phyloP scores from a whole-genome alignment of 768 basidiomycete genomes.

The Trichaptum fuscoviolaceum region DNA sequence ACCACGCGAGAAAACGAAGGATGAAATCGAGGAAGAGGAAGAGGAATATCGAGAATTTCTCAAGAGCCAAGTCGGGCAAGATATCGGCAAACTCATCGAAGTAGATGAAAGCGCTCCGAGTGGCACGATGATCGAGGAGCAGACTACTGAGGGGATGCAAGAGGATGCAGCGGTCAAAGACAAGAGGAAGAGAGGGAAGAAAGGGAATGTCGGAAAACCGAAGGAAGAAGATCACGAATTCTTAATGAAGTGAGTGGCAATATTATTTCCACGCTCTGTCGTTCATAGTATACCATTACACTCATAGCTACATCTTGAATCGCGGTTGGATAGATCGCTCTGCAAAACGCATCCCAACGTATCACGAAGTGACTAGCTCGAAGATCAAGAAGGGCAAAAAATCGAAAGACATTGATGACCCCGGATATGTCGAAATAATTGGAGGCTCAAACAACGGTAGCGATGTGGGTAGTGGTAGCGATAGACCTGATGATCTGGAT shows the following conservation, averaged over 20 bases:
- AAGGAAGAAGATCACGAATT: constrained; percentile 81
- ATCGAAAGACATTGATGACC: constrained; percentile 14
- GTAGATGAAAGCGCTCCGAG: constrained; percentile 31
- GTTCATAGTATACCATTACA: not conserved
- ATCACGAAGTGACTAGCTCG: constrained; percentile 64
- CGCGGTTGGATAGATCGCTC: constrained; percentile 94
- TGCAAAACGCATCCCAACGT: constrained; percentile 72
- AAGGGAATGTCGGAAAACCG: constrained; percentile 25
- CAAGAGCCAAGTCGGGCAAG: constrained; percentile 74
- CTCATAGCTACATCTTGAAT: constrained; percentile 84
- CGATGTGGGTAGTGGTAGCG: constrained; percentile 20
- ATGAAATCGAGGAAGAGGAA: constrained; percentile 72
- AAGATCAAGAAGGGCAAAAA: constrained; percentile 25
- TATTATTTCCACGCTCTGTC: constrained; percentile 4
- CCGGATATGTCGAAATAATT: constrained; percentile 11
- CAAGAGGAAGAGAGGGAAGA: constrained; percentile 18
- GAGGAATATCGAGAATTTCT: constrained; percentile 83
- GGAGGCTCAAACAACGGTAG: constrained; percentile 20
- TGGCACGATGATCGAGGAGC: constrained; percentile 16
- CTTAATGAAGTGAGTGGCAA: constrained; percentile 69
- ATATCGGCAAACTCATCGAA: constrained; percentile 62
- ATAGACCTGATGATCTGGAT: constrained; percentile 34
- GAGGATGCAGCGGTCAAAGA: constrained; percentile 23
- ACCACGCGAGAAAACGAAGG: constrained; percentile 69
- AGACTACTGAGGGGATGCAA: constrained; percentile 23